Conservation (phyloP, 176 grass and related monocot genomes). For the Chrysopogon serrulatus region DNA sequence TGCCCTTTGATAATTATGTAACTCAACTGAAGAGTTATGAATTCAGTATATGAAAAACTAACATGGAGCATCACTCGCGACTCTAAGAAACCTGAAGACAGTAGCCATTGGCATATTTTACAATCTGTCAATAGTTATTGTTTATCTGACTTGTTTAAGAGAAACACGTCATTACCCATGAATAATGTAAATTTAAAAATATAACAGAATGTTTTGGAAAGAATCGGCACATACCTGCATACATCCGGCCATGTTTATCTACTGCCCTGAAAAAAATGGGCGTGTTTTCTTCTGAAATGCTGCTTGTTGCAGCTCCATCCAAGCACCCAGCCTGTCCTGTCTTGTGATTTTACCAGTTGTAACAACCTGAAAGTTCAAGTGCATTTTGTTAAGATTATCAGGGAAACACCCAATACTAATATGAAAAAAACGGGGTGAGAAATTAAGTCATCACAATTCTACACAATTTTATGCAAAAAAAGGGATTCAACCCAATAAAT, state of each 20-base stretch:
- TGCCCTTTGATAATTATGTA: not conserved
- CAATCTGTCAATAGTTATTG: not conserved
- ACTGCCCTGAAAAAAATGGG: constrained; percentile 83
- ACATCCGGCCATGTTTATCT: constrained; percentile 75
- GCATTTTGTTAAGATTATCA: not conserved
- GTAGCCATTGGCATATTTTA: constrained; percentile 20
- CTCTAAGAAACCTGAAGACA: not conserved
- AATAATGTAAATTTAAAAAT: not conserved
- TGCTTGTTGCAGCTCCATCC: constrained; percentile 75
- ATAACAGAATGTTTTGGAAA: constrained; percentile 9
- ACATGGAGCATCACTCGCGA: not conserved
- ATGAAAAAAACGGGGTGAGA: not conserved
- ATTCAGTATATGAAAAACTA: not conserved
- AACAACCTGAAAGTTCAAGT: constrained; percentile 54
- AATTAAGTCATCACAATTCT: not conserved
- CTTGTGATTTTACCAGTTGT: constrained; percentile 75
- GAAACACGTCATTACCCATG: constrained; percentile 2
- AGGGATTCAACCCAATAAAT: not conserved
- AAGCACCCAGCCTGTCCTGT: constrained; percentile 56
- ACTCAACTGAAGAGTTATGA: not conserved
- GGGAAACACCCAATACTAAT: not conserved
- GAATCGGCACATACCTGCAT: constrained; percentile 69
- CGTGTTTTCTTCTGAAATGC: constrained; percentile 67
- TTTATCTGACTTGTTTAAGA: not conserved
- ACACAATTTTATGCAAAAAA: not conserved